Percentiles rank a stretch among this genome's conserved stretches.
phyloP scores from a whole-genome alignment of 306 rosid genomes.

The Lablab purpureus region DNA sequence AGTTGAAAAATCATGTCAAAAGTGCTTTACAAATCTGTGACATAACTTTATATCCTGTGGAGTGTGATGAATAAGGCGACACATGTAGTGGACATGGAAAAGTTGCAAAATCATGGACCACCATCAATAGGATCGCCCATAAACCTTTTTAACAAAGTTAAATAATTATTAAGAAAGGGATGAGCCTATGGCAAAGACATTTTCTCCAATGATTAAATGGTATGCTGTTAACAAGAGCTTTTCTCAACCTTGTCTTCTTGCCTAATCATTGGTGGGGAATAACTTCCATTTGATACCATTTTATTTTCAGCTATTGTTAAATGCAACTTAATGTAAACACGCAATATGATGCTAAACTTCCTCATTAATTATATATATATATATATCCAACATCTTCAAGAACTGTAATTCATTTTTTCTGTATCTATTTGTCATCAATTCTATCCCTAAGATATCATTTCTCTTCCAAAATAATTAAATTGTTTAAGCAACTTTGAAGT shows the following conservation, averaged over 20 bases:
- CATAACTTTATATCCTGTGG: conserved; percentile 39
- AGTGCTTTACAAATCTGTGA: conserved; percentile 14
- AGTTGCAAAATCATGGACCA: conserved; percentile 52
- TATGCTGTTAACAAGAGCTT: conserved; percentile 43
- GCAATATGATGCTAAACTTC: conserved; percentile 26
- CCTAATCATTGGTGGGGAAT: conserved; percentile 50
- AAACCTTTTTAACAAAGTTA: conserved; percentile 43
- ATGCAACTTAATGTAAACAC: conserved; percentile 14
- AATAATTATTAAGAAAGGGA: conserved; percentile 53
- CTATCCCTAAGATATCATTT: no score
- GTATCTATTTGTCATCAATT: no score
- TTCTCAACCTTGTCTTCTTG: conserved; percentile 54
- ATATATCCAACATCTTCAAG: conserved; percentile 7
- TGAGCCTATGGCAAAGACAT: conserved; percentile 46
- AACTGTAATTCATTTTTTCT: background rate
- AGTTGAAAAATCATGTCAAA: conserved; percentile 38
- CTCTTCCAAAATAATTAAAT: no score
- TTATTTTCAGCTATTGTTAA: conserved; percentile 40
- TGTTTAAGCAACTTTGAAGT: no score
- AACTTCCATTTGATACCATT: conserved; percentile 44
- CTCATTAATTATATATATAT: conserved; percentile 4
- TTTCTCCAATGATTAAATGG: conserved; percentile 57
- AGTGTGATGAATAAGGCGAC: conserved; percentile 36
- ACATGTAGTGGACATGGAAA: conserved; percentile 41
- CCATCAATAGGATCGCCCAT: conserved; percentile 59